Evolutionary conservation across 163 green algal species (phyloP), one percentile per base, ranked within the genome.

Genomic region (Trebouxia gelatinosa): DNA sequence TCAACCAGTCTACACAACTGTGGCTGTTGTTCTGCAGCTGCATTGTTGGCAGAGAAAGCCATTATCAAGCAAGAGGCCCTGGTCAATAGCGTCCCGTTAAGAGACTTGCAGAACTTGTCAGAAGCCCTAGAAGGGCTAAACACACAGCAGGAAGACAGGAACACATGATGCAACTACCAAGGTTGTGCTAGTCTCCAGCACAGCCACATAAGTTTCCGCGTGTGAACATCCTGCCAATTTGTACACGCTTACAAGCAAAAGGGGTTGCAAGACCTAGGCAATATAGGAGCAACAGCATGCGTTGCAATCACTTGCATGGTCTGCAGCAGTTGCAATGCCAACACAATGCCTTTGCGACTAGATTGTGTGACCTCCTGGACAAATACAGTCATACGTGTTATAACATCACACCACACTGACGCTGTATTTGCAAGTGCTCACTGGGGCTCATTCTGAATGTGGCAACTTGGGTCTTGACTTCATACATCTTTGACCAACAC

Each of bases 401-500:
- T 9, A 76, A 26, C 29, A 43, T 16, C 13, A 76, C 46, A 9
- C 68, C 19, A 31, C 43, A 61, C 40, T 46, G 61, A 43, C 46
- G 43, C 29, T 59, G 43, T 19, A 62, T 43, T 17, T 76, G 28
- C 43, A 76, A 28, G 62, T 76, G 43, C n/a, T 76, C 40, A 32
- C 6, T 7, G 19, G 43, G n/a, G 6, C 19, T 40, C 29, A 62
- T 46, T 13, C 62, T 21, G 2, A 62, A 23, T 1, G 61, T 59
- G 31, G 29, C 39, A 11, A 78, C 29, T 23, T 38, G 28, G 17
- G 46, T 23, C 35, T 85, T 75, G 34, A 98, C 80, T 72, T 96
- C 80, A 81, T 93, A 98, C 23, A 98, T 54, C n/a, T 77, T 71
- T 2, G 91, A 89, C 94, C 94, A 98, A 43, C 92, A 87, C 82